Conservation (phyloP, 352 stramenopile genomes). For the Phytopythium sindhum region DNA sequence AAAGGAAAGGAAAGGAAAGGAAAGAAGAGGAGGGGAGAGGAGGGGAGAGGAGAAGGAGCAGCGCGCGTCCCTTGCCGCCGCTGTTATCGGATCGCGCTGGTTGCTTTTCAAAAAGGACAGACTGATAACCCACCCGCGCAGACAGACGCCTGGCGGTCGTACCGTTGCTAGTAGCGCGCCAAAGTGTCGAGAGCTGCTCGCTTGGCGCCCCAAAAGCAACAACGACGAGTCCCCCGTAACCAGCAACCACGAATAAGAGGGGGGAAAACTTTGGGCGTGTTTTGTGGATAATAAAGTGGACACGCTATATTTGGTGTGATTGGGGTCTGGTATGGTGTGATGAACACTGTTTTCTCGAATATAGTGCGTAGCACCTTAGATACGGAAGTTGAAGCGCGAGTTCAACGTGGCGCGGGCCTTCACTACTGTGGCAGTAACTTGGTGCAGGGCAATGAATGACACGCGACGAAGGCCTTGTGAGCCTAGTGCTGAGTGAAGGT, state of each 20-base stretch:
- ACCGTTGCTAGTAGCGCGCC: not conserved
- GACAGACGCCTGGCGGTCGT: too few relatives aligned
- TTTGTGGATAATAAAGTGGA: not conserved
- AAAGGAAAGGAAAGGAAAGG: too few relatives aligned
- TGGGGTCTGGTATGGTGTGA: not conserved
- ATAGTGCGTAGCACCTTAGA: not conserved
- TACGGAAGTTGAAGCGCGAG: not conserved
- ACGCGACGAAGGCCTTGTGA: too few relatives aligned
- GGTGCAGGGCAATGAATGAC: too few relatives aligned
- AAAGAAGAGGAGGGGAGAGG: too few relatives aligned
- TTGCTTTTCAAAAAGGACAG: not conserved
- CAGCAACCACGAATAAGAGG: slow-evolving; percentile 3
- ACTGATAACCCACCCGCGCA: not conserved
- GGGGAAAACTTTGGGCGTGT: not conserved
- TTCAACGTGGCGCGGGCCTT: too few relatives aligned
- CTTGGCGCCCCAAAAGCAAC: slow-evolving; percentile 3
- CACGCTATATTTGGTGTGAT: not conserved
- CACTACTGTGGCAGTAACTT: too few relatives aligned
- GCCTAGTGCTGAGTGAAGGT: too few relatives aligned
- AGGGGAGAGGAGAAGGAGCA: too few relatives aligned
- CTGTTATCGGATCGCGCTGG: too few relatives aligned
- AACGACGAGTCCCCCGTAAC: slow-evolving; percentile 6
- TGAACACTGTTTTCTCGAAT: too few relatives aligned
- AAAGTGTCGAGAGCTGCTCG: not conserved
- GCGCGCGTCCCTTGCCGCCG: too few relatives aligned